These are phyloP conservation scores for Botrytis fragariae DNA, from an alignment of 2,329 filamentous ascomycete species.

Conservation along the genomic window DNA sequence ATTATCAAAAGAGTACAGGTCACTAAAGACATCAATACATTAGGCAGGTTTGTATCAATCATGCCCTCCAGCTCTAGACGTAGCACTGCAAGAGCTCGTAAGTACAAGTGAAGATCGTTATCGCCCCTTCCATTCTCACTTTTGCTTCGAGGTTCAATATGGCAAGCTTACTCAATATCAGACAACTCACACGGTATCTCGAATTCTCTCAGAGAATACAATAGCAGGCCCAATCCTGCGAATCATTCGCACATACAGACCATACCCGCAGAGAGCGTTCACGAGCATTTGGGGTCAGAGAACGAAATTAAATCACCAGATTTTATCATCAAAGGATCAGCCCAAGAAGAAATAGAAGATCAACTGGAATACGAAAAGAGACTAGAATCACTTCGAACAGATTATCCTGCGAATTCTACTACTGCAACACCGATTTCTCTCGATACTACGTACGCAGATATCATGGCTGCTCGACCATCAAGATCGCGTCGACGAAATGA, in stretches of 20 bases:
- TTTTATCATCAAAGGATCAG: conserved; percentile 18
- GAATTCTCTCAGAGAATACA: conserved; percentile 14
- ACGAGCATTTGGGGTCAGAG: not conserved
- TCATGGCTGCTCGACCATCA: conserved; percentile 21
- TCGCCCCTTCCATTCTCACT: conserved; percentile 19
- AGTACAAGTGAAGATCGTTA: not conserved
- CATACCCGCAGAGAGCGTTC: conserved; percentile 8
- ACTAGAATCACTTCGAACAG: not conserved
- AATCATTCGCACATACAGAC: conserved; percentile 20
- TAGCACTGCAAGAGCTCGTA: conserved; percentile 10
- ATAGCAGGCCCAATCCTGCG: not conserved
- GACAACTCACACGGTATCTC: not conserved
- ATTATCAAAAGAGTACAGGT: not conserved
- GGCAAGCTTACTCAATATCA: conserved; percentile 20
- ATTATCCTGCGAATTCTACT: not conserved
- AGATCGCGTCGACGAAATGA: conserved; percentile 15
- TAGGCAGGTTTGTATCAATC: not conserved
- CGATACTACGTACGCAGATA: conserved; percentile 21
- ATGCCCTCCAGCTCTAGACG: conserved; percentile 10
- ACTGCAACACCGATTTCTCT: not conserved
- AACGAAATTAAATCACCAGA: not conserved
- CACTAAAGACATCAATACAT: not conserved
- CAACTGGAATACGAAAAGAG: conserved; percentile 15
- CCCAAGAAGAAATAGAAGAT: conserved; percentile 21
- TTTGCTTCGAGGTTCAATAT: not conserved